Evolutionary conservation across 1,284 basidiomycete genomes (phyloP).

Genomic region (Nidula niveotomentosa): DNA sequence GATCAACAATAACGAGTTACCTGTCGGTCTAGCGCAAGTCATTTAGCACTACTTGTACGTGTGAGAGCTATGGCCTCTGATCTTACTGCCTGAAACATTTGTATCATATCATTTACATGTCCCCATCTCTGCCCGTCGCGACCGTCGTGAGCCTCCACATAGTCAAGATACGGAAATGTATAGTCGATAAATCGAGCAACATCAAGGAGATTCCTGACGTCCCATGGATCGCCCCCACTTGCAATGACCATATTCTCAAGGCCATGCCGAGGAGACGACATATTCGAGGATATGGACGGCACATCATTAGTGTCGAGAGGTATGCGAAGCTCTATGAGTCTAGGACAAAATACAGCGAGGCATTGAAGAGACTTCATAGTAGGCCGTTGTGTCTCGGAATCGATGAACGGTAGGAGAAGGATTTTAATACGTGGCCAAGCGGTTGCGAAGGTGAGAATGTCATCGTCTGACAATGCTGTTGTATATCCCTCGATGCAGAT

Average conservation of each 20-base stretch:
- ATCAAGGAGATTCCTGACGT: slow-evolving; percentile 17
- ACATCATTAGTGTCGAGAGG: slow-evolving; percentile 17
- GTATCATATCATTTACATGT: slow-evolving; percentile 21
- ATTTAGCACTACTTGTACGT: too few species aligned
- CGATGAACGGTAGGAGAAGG: slow-evolving; percentile 16
- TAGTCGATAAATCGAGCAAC: slow-evolving; percentile 21
- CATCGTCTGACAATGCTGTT: slow-evolving; percentile 17
- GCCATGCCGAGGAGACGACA: slow-evolving; percentile 3
- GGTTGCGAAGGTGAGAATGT: slow-evolving; percentile 15
- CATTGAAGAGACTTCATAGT: slow-evolving; percentile 12
- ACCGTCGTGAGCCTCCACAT: slow-evolving; percentile 11
- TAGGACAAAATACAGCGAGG: slow-evolving; percentile 14
- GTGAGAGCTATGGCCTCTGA: neutral
- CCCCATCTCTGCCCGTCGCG: slow-evolving; percentile 19
- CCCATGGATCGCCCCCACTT: slow-evolving; percentile 17
- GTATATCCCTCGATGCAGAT: slow-evolving; percentile 21
- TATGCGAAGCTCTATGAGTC: slow-evolving; percentile 16
- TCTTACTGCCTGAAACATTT: slow-evolving; percentile 22
- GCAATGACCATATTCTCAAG: slow-evolving; percentile 15
- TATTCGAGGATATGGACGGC: slow-evolving; percentile 8
- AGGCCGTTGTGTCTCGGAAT: slow-evolving; percentile 10
- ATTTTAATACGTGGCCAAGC: slow-evolving; percentile 20
- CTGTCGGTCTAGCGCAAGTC: too few species aligned
- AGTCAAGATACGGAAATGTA: slow-evolving; percentile 15
- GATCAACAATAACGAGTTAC: too few species aligned